Percentiles rank a stretch among this genome's conserved stretches.
Conservation (phyloP, 257 asterid species). For the Jacaranda mimosifolia region DNA sequence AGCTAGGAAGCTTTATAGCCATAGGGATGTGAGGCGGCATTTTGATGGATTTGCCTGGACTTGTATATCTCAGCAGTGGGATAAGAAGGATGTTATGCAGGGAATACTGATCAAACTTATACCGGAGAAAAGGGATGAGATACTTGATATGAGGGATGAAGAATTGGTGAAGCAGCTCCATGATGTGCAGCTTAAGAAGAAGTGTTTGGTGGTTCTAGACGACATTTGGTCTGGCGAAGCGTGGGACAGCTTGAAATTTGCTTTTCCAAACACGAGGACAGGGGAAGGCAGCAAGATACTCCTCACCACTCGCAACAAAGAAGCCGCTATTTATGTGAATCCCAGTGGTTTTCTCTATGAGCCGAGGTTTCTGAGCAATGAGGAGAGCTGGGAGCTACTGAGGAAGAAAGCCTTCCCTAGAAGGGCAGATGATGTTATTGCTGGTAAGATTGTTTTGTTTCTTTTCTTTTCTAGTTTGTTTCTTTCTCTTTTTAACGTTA, state of each 20-base stretch:
- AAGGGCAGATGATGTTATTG: slow-evolving; percentile 17
- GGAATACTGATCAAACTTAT: slow-evolving; percentile 44
- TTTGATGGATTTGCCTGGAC: slow-evolving; percentile 51
- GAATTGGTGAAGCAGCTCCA: slow-evolving; percentile 45
- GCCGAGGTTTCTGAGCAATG: slow-evolving; percentile 38
- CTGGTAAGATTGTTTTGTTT: slow-evolving; percentile 27
- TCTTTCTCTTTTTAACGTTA: not conserved
- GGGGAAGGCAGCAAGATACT: slow-evolving; percentile 45
- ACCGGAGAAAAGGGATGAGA: slow-evolving; percentile 38
- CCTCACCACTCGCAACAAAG: slow-evolving; percentile 44
- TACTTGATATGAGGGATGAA: slow-evolving; percentile 48
- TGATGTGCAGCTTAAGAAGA: slow-evolving; percentile 38
- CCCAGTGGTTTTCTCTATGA: slow-evolving; percentile 38
- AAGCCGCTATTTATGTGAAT: slow-evolving; percentile 29
- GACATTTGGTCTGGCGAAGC: slow-evolving; percentile 45
- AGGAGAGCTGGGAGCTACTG: slow-evolving; percentile 47
- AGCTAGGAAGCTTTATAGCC: slow-evolving; percentile 48
- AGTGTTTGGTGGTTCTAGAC: slow-evolving; percentile 52
- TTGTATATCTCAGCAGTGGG: slow-evolving; percentile 48
- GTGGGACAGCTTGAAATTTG: slow-evolving; percentile 43
- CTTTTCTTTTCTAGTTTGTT: not conserved
- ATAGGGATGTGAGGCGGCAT: slow-evolving; percentile 39
- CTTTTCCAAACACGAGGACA: slow-evolving; percentile 32
- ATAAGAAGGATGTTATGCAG: slow-evolving; percentile 43
- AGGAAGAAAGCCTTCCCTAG: slow-evolving; percentile 49